These are phyloP conservation scores for Solanum aculeatissimum DNA, from an alignment of 305 asterid species.

Conservation along the genomic window DNA sequence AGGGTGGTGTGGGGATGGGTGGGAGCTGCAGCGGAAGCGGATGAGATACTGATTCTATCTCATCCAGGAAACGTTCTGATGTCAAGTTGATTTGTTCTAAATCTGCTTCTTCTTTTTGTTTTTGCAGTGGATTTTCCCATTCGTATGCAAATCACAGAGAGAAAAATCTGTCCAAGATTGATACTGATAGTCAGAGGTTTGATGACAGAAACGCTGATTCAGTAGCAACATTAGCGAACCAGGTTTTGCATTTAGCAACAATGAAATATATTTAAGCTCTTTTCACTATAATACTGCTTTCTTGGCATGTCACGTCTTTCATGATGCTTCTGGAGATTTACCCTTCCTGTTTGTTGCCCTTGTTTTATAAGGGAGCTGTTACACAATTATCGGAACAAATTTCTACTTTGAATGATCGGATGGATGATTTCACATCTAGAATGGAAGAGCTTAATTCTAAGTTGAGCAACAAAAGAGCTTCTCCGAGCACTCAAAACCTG, in stretches of 20 bases:
- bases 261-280: not conserved
- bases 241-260: constrained; percentile 24
- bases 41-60: not conserved
- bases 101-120: not conserved
- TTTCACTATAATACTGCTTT: not conserved
- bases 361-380: constrained; percentile 39
- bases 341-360: not conserved
- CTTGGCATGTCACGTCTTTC: not conserved
- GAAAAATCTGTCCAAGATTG: constrained; percentile 33
- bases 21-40: not conserved
- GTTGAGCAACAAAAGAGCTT: constrained; percentile 33
- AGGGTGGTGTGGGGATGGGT: not conserved
- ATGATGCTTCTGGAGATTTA: not conserved
- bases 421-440: constrained; percentile 80
- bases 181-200: constrained; percentile 20
- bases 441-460: constrained; percentile 71
- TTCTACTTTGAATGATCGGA: constrained; percentile 68
- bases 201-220: constrained; percentile 46
- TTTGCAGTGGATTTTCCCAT: constrained; percentile 74
- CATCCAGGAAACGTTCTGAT: not conserved
- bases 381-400: constrained; percentile 88
- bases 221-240: constrained; percentile 29
- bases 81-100: not conserved
- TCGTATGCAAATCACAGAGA: constrained; percentile 75
- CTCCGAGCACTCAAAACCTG: constrained; percentile 45